Base-by-base conservation (phyloP, 768 basidiomycete species). In the Paxillus rubicundulus region DNA sequence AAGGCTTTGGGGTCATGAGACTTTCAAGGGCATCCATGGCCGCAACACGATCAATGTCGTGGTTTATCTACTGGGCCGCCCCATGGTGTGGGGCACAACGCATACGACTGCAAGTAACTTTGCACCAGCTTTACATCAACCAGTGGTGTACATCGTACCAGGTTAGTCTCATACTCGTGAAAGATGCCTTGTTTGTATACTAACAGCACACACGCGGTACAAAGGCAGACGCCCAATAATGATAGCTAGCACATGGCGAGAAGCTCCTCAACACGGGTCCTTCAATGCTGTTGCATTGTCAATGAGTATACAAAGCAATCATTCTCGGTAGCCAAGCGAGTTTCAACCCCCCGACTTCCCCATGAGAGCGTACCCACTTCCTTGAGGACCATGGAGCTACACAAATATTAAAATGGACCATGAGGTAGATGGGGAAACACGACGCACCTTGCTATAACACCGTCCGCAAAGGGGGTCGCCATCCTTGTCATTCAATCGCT, bases 331-430 rank as follows among this genome's bases (percentile, higher is more conserved):
- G 2, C 36, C 37, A 20, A 7, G 32, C 16, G 36, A 30, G 12
- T 28, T 41, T 62, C 40, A 80, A 48, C 74, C 74, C 27, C 79
- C 78, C 0, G 74, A 70, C 54, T 77, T 78, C 27, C 81, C 81
- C 2, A 86, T 67, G 32, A 90, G 65, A n/a, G 87, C 89, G 64
- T 90, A 90, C 20, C 88, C 89, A 52, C 72, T 77, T 18, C 88
- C 88, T 62, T 81, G 80, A 0, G 88, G 88, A 5, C 88, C 88
- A 60, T 89, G 79, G 53, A 82, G 70, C 89, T 91, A 56, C 13
- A 52, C 21, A 47, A 7, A 24, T 36, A 21, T 36, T 7, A n/a
- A 27, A 17, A 37, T 2, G n/a, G 28, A 48, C 2, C 28, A n/a
- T 17, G 37, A 52, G 14, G 12, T 32, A 20, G 0, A 9, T 32